Evolutionary conservation across 306 rosid species (phyloP).

Genomic region (Benincasa hispida): DNA sequence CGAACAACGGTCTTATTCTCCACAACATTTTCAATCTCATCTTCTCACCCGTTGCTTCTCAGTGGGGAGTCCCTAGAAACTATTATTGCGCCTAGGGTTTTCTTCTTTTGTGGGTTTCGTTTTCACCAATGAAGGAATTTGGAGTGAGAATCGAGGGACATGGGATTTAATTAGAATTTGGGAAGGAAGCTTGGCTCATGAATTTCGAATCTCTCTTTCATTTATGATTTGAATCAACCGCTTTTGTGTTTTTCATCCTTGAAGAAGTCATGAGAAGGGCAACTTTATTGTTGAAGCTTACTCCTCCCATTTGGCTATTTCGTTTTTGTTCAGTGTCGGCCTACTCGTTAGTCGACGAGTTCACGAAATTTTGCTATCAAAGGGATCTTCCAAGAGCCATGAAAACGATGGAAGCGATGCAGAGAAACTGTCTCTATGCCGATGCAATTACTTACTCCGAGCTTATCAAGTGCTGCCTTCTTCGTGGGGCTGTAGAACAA

Average conservation of each 20-base stretch:
- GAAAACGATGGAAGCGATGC: slow-evolving; percentile 57
- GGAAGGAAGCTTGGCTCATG: not conserved
- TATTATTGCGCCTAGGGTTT: no score
- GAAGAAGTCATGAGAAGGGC: slow-evolving; percentile 1
- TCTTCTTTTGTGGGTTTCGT: not conserved
- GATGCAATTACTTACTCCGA: slow-evolving; percentile 56
- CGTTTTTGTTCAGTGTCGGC: slow-evolving; percentile 5
- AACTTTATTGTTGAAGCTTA: slow-evolving; percentile 21
- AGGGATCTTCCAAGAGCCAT: slow-evolving; percentile 66
- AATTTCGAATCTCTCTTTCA: not conserved
- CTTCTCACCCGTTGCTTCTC: no score
- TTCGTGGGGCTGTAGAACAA: slow-evolving; percentile 39
- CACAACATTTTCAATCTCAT: slow-evolving; percentile 41
- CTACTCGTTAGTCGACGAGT: slow-evolving; percentile 26
- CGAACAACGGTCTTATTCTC: slow-evolving; percentile 65
- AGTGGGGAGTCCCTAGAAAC: no score
- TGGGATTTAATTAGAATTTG: no score
- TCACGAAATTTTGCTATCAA: slow-evolving; percentile 37
- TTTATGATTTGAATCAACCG: not conserved
- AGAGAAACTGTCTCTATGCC: slow-evolving; percentile 34
- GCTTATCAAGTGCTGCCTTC: slow-evolving; percentile 76
- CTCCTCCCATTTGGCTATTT: no score
- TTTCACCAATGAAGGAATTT: not conserved
- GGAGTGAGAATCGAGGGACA: not conserved
- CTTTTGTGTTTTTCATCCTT: not conserved